Evolutionary conservation across 106 monocot genomes (phyloP).

Genomic region (Apostasia shenzhenica): DNA sequence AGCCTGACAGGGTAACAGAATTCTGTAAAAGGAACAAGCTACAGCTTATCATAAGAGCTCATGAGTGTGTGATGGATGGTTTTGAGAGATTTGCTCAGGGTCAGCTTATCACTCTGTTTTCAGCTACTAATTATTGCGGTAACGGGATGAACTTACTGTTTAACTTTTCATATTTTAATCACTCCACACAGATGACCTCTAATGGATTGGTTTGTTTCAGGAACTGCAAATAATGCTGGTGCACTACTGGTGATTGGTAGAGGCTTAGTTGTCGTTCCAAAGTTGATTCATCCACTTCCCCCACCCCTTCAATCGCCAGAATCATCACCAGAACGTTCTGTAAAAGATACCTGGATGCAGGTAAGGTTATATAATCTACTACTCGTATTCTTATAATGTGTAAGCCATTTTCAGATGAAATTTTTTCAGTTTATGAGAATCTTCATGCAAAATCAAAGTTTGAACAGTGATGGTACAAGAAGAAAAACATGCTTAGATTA

Average conservation of each 20-base stretch:
- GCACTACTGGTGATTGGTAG: slow-evolving; percentile 94
- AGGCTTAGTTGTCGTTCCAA: slow-evolving; percentile 92
- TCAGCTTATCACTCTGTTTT: slow-evolving; percentile 91
- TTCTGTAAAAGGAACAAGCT: slow-evolving; percentile 92
- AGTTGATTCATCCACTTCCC: slow-evolving; percentile 98
- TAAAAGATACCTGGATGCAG: slow-evolving; percentile 93
- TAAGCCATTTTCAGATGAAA: too few species aligned
- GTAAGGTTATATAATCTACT: slow-evolving; percentile 21
- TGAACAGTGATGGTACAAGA: too few species aligned
- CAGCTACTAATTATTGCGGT: slow-evolving; percentile 99
- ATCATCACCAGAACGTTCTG: slow-evolving; percentile 73
- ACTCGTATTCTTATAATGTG: too few species aligned
- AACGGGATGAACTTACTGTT: slow-evolving; percentile 9
- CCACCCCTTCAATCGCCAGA: slow-evolving; percentile 90
- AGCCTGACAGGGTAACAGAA: slow-evolving; percentile 94
- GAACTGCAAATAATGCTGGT: slow-evolving; percentile 96
- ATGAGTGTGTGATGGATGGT: slow-evolving; percentile 99
- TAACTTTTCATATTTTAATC: neutral
- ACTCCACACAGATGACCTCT: neutral
- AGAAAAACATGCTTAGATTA: too few species aligned
- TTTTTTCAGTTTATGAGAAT: too few species aligned
- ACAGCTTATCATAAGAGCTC: slow-evolving; percentile 95
- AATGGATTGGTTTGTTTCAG: slow-evolving; percentile 27
- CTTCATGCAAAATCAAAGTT: too few species aligned
- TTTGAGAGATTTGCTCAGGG: slow-evolving; percentile 99